Conservation (phyloP, 768 basidiomycete species). For the Artomyces pyxidatus region DNA sequence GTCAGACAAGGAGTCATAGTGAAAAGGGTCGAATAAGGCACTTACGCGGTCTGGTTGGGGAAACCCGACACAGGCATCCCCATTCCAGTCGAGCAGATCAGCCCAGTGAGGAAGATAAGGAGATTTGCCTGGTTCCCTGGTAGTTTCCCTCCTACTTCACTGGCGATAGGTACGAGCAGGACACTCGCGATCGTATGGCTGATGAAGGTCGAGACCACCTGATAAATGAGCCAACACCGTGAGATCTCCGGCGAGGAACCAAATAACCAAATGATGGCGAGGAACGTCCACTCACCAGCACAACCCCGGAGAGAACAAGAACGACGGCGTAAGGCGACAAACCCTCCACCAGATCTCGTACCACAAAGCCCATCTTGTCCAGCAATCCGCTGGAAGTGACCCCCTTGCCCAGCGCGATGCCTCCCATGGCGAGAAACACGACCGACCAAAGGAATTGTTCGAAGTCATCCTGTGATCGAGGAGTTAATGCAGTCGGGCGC, state of each 20-base stretch:
- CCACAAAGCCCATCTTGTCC: conserved; percentile 59
- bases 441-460: conserved; percentile 93
- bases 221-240: background rate
- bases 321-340: conserved; percentile 64
- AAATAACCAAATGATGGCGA: background rate
- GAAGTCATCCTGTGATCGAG: conserved; percentile 71
- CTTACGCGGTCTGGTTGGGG: conserved; percentile 95
- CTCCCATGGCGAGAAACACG: conserved; percentile 96
- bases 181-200: conserved; percentile 97
- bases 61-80: conserved; percentile 99
- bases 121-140: conserved; percentile 63
- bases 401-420: conserved; percentile 91
- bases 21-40: conserved; percentile 15
- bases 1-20: conserved; percentile 1
- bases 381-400: conserved; percentile 86
- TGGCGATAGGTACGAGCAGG: conserved; percentile 93
- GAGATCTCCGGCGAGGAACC: background rate
- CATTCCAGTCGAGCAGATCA: conserved; percentile 95
- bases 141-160: conserved; percentile 78
- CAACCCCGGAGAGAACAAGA: conserved; percentile 37
- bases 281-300: conserved; percentile 21
- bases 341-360: conserved; percentile 53
- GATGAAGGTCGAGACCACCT: conserved; percentile 91
- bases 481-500: no score
- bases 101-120: conserved; percentile 86